Evolutionary conservation across 306 rosid genomes (phyloP).

Genomic region (Quercus gilva): DNA sequence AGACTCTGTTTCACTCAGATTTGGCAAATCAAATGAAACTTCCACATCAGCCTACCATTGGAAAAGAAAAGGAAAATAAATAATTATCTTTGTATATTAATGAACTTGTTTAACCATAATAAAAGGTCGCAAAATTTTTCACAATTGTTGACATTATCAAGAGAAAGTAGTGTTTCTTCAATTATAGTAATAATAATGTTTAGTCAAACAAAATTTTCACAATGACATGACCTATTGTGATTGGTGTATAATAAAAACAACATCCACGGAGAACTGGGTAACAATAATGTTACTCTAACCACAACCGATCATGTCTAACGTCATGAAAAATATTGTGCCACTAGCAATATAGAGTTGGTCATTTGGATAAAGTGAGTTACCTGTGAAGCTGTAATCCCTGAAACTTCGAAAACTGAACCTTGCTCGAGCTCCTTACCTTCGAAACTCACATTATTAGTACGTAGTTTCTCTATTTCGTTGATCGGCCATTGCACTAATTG

Average conservation of each 20-base stretch:
- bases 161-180: too few species aligned
- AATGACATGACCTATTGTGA: too few species aligned
- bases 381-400: slow-evolving; percentile 61
- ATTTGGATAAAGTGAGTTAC: slow-evolving; percentile 18
- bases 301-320: too few species aligned
- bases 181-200: too few species aligned
- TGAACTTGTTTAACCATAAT: background rate
- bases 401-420: slow-evolving; percentile 44
- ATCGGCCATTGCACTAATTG: slow-evolving; percentile 65
- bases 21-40: slow-evolving; percentile 41
- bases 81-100: background rate
- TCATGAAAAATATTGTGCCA: too few species aligned
- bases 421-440: slow-evolving; percentile 16
- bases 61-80: background rate
- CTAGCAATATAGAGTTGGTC: background rate
- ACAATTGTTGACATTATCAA: too few species aligned
- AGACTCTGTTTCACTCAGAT: slow-evolving; percentile 35
- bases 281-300: too few species aligned
- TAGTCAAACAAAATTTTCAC: too few species aligned
- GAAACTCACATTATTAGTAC: slow-evolving; percentile 26
- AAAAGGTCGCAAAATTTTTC: too few species aligned
- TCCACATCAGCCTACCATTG: slow-evolving; percentile 54
- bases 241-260: too few species aligned
- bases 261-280: too few species aligned
- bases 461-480: slow-evolving; percentile 46